Percentiles rank a stretch among this genome's conserved stretches.
These are phyloP conservation scores for Solanum ossicruentum DNA, from an alignment of 257 asterid species.

Conservation along the genomic window DNA sequence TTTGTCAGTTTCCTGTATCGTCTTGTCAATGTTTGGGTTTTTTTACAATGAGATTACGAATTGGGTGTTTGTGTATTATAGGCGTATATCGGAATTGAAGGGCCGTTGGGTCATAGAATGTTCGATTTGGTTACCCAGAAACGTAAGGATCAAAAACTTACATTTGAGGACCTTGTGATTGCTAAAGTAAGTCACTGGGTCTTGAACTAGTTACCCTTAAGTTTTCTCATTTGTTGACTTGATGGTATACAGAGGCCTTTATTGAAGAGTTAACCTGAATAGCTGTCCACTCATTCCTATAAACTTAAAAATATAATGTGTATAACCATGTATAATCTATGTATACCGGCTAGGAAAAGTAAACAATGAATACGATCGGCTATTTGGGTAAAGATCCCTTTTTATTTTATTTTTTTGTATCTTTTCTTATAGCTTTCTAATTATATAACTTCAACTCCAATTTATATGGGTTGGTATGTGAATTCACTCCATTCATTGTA, in stretches of 20 bases:
- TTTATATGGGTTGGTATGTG: neutral
- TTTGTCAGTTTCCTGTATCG: neutral
- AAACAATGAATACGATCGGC: neutral
- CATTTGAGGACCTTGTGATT: constrained; percentile 77
- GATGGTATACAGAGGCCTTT: neutral
- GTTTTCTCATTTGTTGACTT: neutral
- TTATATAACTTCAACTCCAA: neutral
- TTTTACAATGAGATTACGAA: neutral
- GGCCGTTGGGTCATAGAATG: constrained; percentile 71
- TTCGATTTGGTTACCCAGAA: constrained; percentile 66
- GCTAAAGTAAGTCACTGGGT: constrained; percentile 43
- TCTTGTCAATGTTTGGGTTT: neutral
- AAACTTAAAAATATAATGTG: neutral
- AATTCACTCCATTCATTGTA: neutral
- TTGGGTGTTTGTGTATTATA: constrained; percentile 3
- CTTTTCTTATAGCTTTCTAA: neutral
- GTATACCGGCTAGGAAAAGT: neutral
- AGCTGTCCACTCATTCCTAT: neutral
- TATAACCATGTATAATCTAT: neutral
- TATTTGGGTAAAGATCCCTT: neutral
- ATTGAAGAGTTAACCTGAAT: neutral
- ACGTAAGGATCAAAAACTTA: constrained; percentile 60
- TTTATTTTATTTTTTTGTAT: neutral
- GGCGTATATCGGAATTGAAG: constrained; percentile 61
- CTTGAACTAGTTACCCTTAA: neutral